phyloP scores from a whole-genome alignment of 2,329 filamentous ascomycete genomes.

The Calonectria pseudoreteaudii region DNA sequence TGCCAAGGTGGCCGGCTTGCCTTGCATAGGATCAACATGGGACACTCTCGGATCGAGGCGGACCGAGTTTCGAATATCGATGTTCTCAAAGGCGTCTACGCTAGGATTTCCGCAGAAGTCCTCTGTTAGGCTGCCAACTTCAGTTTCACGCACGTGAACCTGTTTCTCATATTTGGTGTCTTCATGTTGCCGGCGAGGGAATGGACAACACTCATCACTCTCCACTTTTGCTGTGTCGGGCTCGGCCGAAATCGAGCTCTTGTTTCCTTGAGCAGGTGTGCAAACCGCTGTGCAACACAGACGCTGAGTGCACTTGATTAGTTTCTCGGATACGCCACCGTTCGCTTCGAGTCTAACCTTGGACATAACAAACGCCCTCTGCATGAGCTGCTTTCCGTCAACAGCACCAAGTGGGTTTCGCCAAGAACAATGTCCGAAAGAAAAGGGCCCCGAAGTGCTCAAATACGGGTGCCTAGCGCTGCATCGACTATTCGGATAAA shows the following conservation, averaged over 20 bases:
- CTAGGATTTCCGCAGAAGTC: background rate
- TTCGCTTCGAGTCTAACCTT: background rate
- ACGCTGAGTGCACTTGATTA: background rate
- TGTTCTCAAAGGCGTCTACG: background rate
- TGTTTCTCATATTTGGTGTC: background rate
- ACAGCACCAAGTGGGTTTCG: background rate
- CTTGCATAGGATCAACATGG: conserved; percentile 5
- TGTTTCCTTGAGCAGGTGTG: background rate
- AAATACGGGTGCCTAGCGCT: background rate
- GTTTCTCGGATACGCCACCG: background rate
- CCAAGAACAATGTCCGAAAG: background rate
- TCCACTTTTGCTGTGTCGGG: no score
- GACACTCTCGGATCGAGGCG: background rate
- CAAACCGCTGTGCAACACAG: background rate
- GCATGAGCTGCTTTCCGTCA: background rate
- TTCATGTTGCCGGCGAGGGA: background rate
- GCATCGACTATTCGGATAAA: background rate
- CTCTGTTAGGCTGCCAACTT: background rate
- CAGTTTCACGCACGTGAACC: background rate
- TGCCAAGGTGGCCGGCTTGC: conserved; percentile 15
- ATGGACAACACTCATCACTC: no score
- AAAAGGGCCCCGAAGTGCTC: background rate
- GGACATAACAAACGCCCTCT: background rate
- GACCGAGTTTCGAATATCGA: no score
- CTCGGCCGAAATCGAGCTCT: background rate